These are phyloP conservation scores for Dryas alaskensis DNA, from an alignment of 306 rosid species.

Conservation along the genomic window DNA sequence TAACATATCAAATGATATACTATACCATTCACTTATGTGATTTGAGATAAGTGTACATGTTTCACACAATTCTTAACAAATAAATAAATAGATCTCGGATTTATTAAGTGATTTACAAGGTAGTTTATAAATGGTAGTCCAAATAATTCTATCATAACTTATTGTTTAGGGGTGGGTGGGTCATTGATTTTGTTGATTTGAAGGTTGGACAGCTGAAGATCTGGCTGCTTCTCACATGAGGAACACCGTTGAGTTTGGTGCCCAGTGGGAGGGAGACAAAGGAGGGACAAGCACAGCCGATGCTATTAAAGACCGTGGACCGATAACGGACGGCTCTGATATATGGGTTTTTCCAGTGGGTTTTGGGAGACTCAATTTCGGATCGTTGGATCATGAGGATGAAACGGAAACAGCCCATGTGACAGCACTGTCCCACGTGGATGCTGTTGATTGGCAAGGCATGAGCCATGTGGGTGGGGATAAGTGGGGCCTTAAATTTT, in stretches of 20 bases:
- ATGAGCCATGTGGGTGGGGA: conserved; percentile 39
- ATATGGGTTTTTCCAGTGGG: conserved; percentile 3
- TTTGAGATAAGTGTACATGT: too few species aligned
- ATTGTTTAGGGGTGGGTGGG: neutral
- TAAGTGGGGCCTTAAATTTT: conserved; percentile 20
- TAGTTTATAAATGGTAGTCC: too few species aligned
- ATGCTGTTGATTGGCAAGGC: conserved; percentile 37
- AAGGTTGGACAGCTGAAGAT: conserved; percentile 30
- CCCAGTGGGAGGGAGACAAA: conserved; percentile 38
- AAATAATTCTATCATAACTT: too few species aligned
- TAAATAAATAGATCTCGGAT: too few species aligned
- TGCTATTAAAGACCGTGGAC: conserved; percentile 39
- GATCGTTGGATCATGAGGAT: conserved; percentile 41
- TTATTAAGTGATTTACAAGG: too few species aligned
- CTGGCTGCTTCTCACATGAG: conserved; percentile 31
- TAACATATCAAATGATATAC: too few species aligned
- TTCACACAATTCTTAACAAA: too few species aligned
- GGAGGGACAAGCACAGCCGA: conserved; percentile 38
- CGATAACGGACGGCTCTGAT: conserved; percentile 39
- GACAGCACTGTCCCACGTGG: conserved; percentile 45
- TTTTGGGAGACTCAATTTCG: conserved; percentile 18
- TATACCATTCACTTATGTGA: too few species aligned
- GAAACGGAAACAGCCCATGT: conserved; percentile 42
- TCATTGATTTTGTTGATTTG: neutral
- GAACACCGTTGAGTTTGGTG: conserved; percentile 41